Evolutionary conservation across 306 rosid genomes (phyloP).

Genomic region (Cercis canadensis): DNA sequence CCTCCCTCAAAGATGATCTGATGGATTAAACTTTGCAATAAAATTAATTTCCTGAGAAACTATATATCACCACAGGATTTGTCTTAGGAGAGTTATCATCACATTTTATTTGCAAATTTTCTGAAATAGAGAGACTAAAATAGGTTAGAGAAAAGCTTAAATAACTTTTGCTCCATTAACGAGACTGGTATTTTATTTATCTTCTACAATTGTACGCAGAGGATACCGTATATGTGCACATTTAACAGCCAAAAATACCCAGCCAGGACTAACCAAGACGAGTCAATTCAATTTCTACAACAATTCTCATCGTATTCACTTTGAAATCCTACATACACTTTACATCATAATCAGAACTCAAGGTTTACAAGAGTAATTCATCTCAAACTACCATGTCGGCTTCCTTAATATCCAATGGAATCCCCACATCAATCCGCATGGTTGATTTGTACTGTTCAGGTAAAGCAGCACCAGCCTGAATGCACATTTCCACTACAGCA

Average conservation of each 20-base stretch:
- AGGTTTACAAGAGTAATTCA: constrained; percentile 9
- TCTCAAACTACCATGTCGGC: constrained; percentile 96
- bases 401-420: constrained; percentile 73
- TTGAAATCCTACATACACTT: constrained; percentile 24
- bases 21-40: no score
- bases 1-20: no score
- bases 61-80: no score
- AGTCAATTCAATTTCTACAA: neutral
- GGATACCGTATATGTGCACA: no score
- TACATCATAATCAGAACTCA: constrained; percentile 22
- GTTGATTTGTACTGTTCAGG: constrained; percentile 83
- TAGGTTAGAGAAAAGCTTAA: neutral
- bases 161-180: constrained; percentile 3
- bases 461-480: constrained; percentile 87
- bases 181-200: no score
- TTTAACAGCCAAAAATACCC: neutral
- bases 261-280: neutral
- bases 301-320: constrained; percentile 12
- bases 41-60: no score
- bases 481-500: constrained; percentile 85
- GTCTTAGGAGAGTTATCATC: no score
- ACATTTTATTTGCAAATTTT: neutral
- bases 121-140: neutral
- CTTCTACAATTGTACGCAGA: neutral
- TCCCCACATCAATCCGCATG: constrained; percentile 92